Base-by-base conservation (phyloP, 768 basidiomycete genomes). In the Suillus fuscotomentosus region DNA sequence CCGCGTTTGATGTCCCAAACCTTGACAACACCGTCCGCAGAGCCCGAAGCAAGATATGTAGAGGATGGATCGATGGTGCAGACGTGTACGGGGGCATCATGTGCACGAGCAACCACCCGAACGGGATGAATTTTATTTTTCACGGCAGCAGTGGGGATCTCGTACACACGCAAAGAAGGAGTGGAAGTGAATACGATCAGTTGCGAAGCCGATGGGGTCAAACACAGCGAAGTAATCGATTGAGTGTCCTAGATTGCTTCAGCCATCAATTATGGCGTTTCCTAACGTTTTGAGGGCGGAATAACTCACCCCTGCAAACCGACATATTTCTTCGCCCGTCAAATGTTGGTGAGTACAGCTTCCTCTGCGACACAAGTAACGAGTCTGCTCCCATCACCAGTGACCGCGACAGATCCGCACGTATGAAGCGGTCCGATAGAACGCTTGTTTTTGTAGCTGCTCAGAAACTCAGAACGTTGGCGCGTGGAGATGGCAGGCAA, bases 1-100 rank as follows among this genome's bases (percentile, higher is more conserved):
- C 95, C 96, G 31, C 88, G 88, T 4, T 82, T 77, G 54, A 95
- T 88, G 74, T 97, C 90, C 95, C 95, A 99, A 11, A 99, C 94
- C 80, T 98, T 99, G 53, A 98, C 97, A 39, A 93, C 84, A 27
- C 97, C 97, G 68, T 99, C 97, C 8, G 97, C 94, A 13, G 97
- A 92, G 1, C 97, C 97, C 20, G 96, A 97, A 8, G 97, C 97
- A 67, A 98, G 84, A 68, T 97, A 91, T 2, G 91, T 89, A 2
- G 92, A 94, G 10, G 92, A 92, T 20, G 90, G 93, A 79, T 94
- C 96, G 15, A 86, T 77, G 67, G 83, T 86, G 72, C 92, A 93
- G 62, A 96, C 90, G 71, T 98, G 94, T 54, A 99, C 90, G 14
- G 97, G 97, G 4, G 95, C 91, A 60, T 95, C 92, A 70, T 99